Percentiles rank a stretch among this genome's conserved stretches.
Evolutionary conservation across 768 basidiomycete species (phyloP).

Genomic region (Pisolithus microcarpus): DNA sequence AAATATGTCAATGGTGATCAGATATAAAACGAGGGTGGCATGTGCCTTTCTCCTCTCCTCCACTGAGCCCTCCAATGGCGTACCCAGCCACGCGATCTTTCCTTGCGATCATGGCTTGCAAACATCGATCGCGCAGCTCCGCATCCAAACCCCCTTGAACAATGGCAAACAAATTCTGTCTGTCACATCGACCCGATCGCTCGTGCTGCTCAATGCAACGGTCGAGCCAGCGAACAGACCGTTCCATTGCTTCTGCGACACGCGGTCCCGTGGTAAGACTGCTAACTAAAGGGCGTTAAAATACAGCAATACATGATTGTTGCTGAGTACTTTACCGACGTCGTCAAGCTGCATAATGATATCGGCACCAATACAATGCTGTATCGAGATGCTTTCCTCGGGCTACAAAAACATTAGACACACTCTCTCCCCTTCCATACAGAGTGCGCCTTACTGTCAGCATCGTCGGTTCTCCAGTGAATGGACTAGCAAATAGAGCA

Average conservation of each 20-base stretch:
- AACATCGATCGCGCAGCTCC: slow-evolving; percentile 62
- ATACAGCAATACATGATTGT: not conserved
- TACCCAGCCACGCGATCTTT: slow-evolving; percentile 78
- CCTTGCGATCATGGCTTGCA: slow-evolving; percentile 76
- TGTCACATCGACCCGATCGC: slow-evolving; percentile 51
- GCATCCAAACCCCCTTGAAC: slow-evolving; percentile 82
- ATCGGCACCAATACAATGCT: slow-evolving; percentile 86
- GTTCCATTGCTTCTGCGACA: slow-evolving; percentile 82
- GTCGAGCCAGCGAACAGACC: slow-evolving; percentile 87
- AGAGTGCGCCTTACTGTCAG: slow-evolving; percentile 51
- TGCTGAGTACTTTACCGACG: slow-evolving; percentile 51
- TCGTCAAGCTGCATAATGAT: slow-evolving; percentile 96
- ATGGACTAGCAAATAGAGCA: slow-evolving; percentile 77
- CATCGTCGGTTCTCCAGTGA: slow-evolving; percentile 84
- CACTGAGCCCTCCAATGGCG: slow-evolving; percentile 85
- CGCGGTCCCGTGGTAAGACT: slow-evolving; percentile 76
- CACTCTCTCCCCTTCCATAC: not conserved
- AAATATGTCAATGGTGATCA: slow-evolving; percentile 2
- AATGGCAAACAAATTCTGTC: slow-evolving; percentile 87
- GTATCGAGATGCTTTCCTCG: slow-evolving; percentile 85
- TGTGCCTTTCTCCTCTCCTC: slow-evolving; percentile 85
- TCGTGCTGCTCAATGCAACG: slow-evolving; percentile 76
- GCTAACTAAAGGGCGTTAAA: slow-evolving; percentile 43
- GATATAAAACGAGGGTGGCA: slow-evolving; percentile 5
- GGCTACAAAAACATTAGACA: slow-evolving; percentile 42